Evolutionary conservation across 2,329 filamentous ascomycete genomes (phyloP).

Genomic region (Elsinoe perseae): DNA sequence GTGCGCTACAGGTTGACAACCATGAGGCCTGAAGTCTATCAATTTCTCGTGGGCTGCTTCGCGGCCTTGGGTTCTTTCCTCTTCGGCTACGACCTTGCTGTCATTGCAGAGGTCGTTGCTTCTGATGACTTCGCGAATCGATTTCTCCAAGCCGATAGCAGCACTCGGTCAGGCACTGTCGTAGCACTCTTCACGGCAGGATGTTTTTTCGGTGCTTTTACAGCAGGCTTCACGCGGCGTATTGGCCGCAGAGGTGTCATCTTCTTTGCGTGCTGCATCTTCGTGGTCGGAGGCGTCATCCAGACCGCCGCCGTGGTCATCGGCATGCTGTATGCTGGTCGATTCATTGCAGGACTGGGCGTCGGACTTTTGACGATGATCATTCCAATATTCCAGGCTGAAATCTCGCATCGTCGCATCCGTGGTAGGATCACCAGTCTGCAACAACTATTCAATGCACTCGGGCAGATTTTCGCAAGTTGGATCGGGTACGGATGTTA

Average conservation of each 20-base stretch:
- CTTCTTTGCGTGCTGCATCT: conserved; percentile 51
- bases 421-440: conserved; percentile 22
- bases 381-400: conserved; percentile 77
- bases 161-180: conserved; percentile 21
- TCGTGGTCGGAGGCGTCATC: conserved; percentile 22
- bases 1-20: neutral
- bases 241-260: conserved; percentile 64
- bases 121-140: conserved; percentile 20
- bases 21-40: conserved; percentile 23
- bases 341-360: conserved; percentile 23
- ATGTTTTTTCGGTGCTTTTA: conserved; percentile 22
- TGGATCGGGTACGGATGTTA: conserved; percentile 25
- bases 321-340: conserved; percentile 22
- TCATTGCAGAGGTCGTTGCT: conserved; percentile 24
- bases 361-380: conserved; percentile 49
- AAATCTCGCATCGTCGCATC: conserved; percentile 44
- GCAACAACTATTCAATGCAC: conserved; percentile 23
- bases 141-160: conserved; percentile 20
- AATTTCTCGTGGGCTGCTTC: conserved; percentile 34
- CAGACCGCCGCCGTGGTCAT: conserved; percentile 23
- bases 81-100: conserved; percentile 41
- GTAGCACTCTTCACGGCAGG: conserved; percentile 23
- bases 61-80: conserved; percentile 42
- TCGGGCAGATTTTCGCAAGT: conserved; percentile 22
- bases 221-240: conserved; percentile 59